These are phyloP conservation scores for Gillenia trifoliata DNA, from an alignment of 306 rosid species.

Conservation along the genomic window DNA sequence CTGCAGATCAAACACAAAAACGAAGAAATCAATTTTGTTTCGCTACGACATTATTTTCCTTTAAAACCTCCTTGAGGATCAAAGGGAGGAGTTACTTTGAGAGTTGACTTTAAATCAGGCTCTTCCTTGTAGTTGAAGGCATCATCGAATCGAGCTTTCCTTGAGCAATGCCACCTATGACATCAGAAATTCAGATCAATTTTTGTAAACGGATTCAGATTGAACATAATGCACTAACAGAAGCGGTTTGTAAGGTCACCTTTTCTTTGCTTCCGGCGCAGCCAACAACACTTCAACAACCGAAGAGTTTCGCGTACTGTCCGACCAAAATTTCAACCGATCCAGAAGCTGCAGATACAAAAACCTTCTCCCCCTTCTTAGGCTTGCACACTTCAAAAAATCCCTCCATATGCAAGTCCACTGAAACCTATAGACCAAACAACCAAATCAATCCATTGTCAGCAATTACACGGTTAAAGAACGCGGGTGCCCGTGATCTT, in stretches of 20 bases:
- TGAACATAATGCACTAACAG: too few relatives aligned
- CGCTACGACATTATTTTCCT: too few relatives aligned
- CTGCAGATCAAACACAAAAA: slow-evolving; percentile 16
- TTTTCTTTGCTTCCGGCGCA: slow-evolving; percentile 54
- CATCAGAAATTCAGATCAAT: background rate
- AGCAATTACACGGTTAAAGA: too few relatives aligned
- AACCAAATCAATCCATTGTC: background rate
- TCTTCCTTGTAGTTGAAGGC: slow-evolving; percentile 87
- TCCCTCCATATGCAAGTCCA: slow-evolving; percentile 77
- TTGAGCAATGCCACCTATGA: slow-evolving; percentile 57
- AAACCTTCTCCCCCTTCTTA: slow-evolving; percentile 62
- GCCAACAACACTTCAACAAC: slow-evolving; percentile 85
- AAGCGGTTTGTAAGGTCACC: slow-evolving; percentile 26
- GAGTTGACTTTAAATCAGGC: slow-evolving; percentile 48
- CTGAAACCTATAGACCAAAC: slow-evolving; percentile 33
- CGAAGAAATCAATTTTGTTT: background rate
- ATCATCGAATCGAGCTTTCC: slow-evolving; percentile 59
- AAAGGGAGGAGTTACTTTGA: slow-evolving; percentile 29
- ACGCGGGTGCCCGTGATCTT: too few relatives aligned
- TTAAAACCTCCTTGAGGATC: background rate
- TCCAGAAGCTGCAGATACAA: slow-evolving; percentile 74
- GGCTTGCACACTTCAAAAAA: slow-evolving; percentile 57
- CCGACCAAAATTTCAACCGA: slow-evolving; percentile 67
- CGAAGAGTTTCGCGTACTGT: slow-evolving; percentile 61
- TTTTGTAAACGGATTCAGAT: background rate